Conservation (phyloP, 345 rosid genomes). For the Eutrema japonicum region DNA sequence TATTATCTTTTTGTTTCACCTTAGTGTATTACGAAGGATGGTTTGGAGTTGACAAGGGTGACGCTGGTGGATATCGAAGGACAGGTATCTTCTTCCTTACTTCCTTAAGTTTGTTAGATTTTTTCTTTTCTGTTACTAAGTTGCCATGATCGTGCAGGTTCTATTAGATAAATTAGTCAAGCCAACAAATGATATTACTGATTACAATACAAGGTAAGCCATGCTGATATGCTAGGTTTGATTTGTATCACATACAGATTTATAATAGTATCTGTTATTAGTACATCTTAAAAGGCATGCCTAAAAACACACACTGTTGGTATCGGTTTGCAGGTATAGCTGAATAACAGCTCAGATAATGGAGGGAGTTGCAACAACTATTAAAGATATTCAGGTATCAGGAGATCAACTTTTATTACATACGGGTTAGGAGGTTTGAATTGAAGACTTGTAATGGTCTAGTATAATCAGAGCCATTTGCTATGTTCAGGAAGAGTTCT, state of each 20-base stretch:
- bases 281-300: constrained; percentile 3
- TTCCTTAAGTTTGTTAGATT: neutral
- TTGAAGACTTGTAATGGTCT: constrained; percentile 16
- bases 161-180: constrained; percentile 87
- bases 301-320: constrained; percentile 13
- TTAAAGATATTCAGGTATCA: constrained; percentile 82
- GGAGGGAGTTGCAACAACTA: constrained; percentile 74
- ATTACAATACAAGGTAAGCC: constrained; percentile 86
- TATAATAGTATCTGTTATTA: neutral
- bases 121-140: neutral
- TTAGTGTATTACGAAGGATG: too few relatives aligned
- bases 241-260: constrained; percentile 20
- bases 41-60: too few relatives aligned
- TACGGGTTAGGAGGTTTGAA: constrained; percentile 2
- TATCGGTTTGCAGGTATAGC: constrained; percentile 69
- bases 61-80: constrained; percentile 43
- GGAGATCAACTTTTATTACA: neutral
- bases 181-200: constrained; percentile 73
- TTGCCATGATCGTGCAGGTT: constrained; percentile 55
- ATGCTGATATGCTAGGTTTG: constrained; percentile 10
- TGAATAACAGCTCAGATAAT: constrained; percentile 87
- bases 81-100: constrained; percentile 56
- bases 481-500: constrained; percentile 72
- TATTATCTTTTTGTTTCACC: too few relatives aligned
- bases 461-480: constrained; percentile 37